Percentiles rank a stretch among this genome's conserved stretches.
phyloP scores from a whole-genome alignment of 148 eudicot genomes.

The Arbutus unedo region DNA sequence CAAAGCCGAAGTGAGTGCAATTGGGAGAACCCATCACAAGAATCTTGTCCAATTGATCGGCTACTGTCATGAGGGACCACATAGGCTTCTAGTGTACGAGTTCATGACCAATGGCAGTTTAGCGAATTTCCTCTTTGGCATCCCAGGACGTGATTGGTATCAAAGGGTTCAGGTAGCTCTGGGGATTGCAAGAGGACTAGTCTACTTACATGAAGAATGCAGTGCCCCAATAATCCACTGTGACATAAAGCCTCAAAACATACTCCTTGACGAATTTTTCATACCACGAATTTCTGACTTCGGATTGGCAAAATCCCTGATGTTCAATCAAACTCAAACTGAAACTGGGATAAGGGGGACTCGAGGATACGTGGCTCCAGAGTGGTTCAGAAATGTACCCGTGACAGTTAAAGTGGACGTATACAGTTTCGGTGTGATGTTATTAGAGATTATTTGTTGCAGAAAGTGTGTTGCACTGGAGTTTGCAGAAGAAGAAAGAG shows the following conservation, averaged over 20 bases:
- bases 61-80: constrained; percentile 15
- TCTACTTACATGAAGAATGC: constrained; percentile 22
- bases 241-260: constrained; percentile 22
- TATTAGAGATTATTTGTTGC: constrained; percentile 19
- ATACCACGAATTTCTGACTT: constrained; percentile 13
- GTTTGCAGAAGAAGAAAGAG: constrained; percentile 12
- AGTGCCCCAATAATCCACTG: constrained; percentile 16
- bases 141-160: constrained; percentile 14
- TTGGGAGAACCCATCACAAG: constrained; percentile 17
- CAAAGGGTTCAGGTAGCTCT: constrained; percentile 5
- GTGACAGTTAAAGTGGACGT: constrained; percentile 20
- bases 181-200: constrained; percentile 25
- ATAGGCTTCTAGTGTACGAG: constrained; percentile 17
- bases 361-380: constrained; percentile 22
- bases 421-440: constrained; percentile 16
- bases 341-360: constrained; percentile 20
- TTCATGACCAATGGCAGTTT: constrained; percentile 20
- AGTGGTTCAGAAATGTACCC: constrained; percentile 13
- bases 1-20: constrained; percentile 18
- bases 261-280: constrained; percentile 5
- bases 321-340: constrained; percentile 6
- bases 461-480: constrained; percentile 11
- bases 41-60: constrained; percentile 18
- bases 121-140: constrained; percentile 5
- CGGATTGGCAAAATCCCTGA: constrained; percentile 14